phyloP scores from a whole-genome alignment of 2,329 filamentous ascomycete species.

The Colletotrichum spaethianum region DNA sequence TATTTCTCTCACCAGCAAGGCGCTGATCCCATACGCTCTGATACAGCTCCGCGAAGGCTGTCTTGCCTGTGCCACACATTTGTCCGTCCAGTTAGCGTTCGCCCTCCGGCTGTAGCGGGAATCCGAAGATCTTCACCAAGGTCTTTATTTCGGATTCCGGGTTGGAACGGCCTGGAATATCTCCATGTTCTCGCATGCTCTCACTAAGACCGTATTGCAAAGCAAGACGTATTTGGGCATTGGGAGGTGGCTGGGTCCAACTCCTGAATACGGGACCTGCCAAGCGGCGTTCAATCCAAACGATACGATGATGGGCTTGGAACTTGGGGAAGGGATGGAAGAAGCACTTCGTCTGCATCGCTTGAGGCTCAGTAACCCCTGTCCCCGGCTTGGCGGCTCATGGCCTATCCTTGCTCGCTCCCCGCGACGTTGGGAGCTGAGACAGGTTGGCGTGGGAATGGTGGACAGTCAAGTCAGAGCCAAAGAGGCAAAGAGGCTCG shows the following conservation, averaged over 20 bases:
- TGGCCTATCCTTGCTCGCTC: slow-evolving; percentile 31
- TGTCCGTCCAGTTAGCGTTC: slow-evolving; percentile 9
- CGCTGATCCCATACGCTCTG: slow-evolving; percentile 40
- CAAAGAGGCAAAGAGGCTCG: slow-evolving; percentile 32
- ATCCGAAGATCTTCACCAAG: slow-evolving; percentile 22
- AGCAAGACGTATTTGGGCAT: background rate
- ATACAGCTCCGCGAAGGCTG: slow-evolving; percentile 39
- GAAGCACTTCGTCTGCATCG: slow-evolving; percentile 26
- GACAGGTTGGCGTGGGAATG: slow-evolving; percentile 38
- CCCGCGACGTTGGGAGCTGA: slow-evolving; percentile 40
- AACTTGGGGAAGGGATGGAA: slow-evolving; percentile 35
- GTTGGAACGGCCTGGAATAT: slow-evolving; percentile 10
- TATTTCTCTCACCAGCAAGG: slow-evolving; percentile 22
- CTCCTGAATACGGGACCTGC: slow-evolving; percentile 33
- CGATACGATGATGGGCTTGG: slow-evolving; percentile 38
- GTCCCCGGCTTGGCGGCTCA: slow-evolving; percentile 25
- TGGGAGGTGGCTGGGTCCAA: background rate
- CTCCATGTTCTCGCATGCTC: slow-evolving; percentile 13
- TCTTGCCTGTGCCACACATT: slow-evolving; percentile 31
- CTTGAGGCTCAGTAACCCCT: slow-evolving; percentile 27
- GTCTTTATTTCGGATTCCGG: slow-evolving; percentile 18
- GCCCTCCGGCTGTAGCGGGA: slow-evolving; percentile 11
- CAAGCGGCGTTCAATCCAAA: slow-evolving; percentile 35
- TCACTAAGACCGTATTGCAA: background rate
- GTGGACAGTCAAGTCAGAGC: slow-evolving; percentile 40